Percentiles rank a stretch among this genome's conserved stretches.
Conservation (phyloP, 2,329 filamentous ascomycete genomes). For the Triangularia setosa region DNA sequence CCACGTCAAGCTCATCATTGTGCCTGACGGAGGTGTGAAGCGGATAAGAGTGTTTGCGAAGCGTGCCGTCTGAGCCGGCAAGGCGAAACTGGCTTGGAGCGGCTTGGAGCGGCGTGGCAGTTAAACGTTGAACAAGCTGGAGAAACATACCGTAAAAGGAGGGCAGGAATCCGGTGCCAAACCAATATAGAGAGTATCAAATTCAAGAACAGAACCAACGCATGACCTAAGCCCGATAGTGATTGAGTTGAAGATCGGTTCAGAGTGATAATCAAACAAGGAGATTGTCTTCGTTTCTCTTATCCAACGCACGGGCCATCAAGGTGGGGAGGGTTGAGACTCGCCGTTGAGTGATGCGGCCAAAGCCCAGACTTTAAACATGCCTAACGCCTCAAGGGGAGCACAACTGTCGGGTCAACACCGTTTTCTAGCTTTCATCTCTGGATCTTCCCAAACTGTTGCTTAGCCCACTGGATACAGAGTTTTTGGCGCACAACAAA, state of each 20-base stretch:
- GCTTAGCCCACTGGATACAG: not conserved
- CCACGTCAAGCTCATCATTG: constrained; percentile 86
- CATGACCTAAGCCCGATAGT: not conserved
- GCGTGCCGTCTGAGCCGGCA: constrained; percentile 36
- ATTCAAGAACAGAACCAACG: not conserved
- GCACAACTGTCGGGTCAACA: constrained; percentile 5
- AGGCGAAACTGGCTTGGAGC: constrained; percentile 3
- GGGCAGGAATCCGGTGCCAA: not conserved
- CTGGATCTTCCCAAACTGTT: not conserved
- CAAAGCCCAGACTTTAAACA: constrained; percentile 12
- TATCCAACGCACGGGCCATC: constrained; percentile 15
- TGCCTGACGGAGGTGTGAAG: constrained; percentile 92
- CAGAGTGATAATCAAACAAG: not conserved
- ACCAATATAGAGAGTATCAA: not conserved
- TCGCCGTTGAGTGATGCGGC: constrained; percentile 2
- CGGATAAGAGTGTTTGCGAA: constrained; percentile 73
- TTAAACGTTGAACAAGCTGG: not conserved
- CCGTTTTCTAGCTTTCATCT: constrained; percentile 3
- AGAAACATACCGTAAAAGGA: not conserved
- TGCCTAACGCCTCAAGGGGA: constrained; percentile 6
- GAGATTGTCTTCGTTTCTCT: not conserved
- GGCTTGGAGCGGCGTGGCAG: not conserved
- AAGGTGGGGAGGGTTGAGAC: constrained; percentile 16
- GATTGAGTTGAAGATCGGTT: not conserved
- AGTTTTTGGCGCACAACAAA: not conserved